These are phyloP conservation scores for Plasmodium fragile DNA, from an alignment of 169 alveolate species.

Conservation along the genomic window DNA sequence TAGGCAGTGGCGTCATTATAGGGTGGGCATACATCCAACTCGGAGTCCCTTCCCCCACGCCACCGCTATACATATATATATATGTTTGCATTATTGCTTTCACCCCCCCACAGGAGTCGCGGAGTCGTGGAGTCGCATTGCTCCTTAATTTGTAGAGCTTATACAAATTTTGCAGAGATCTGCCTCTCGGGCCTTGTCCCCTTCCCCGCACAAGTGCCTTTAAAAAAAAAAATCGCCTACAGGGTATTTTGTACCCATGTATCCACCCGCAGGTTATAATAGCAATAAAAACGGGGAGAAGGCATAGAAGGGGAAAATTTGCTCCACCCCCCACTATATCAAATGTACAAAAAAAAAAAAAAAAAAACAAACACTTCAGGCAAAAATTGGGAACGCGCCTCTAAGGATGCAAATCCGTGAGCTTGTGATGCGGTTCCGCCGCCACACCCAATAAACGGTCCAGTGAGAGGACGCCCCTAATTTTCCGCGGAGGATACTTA, in stretches of 20 bases:
- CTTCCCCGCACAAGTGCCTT: background rate
- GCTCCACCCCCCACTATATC: background rate
- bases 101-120: background rate
- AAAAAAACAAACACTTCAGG: background rate
- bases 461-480: background rate
- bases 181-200: background rate
- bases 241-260: too few species aligned
- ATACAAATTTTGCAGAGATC: background rate
- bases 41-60: background rate
- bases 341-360: background rate
- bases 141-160: background rate
- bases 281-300: background rate
- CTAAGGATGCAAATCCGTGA: background rate
- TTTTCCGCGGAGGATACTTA: conserved; percentile 37
- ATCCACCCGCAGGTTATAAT: background rate
- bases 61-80: background rate
- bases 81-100: background rate
- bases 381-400: background rate
- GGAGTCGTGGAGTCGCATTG: background rate
- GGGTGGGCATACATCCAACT: background rate
- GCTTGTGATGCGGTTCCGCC: background rate
- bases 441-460: background rate
- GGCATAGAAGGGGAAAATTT: background rate
- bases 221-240: background rate
- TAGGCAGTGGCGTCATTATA: background rate